Evolutionary conservation across 495 filamentous ascomycete genomes (phyloP), one percentile per base, ranked within the genome.

Genomic region (Pyrenopolyporus hunteri): DNA sequence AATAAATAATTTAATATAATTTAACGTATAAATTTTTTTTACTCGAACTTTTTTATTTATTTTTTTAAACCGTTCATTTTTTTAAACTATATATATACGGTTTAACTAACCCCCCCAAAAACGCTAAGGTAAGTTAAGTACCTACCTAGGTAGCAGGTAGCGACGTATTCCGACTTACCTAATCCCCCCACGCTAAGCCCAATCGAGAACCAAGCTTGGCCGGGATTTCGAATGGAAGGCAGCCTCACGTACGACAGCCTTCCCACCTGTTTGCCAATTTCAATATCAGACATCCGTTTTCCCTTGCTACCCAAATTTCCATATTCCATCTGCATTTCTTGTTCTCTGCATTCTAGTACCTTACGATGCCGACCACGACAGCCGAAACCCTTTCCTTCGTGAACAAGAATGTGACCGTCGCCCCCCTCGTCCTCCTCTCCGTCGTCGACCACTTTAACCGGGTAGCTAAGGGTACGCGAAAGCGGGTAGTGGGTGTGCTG

Each of bases 371-470:
- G 78, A 85, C 92, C 76, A 97, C 92, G 59, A 96, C 92, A 76
- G 91, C 90, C 68, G 92, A 97, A 76, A 93, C 92, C 58, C 87
- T 97, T 70, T 92, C 90, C 53, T 86, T 96, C 71, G 90, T 96
- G 73, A 90, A 87, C 71, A 85, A 90, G 74, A 96, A 86, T 74
- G 94, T 98, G 76, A 96, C 93, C 63, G 93, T 98, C 74, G 94
- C 94, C 62, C 94, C 95, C 61, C 86, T 98, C 76, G 94, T 98
- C 68, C 91, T 98, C 59, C 91, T 98, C 69, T 97, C 92, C 60
- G 93, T 89, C 68, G 95, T 95, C 84, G 94, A 98, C 82, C 94
- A 98, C 80, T 98, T 93, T 80, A 94, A 94, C 68, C 89, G 94
- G 52, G 90, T 88, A 58, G 70, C 70, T 37, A 97, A 92, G 79